These are phyloP conservation scores for Leccinum laetum DNA, from an alignment of 1,284 basidiomycete genomes.

Conservation along the genomic window DNA sequence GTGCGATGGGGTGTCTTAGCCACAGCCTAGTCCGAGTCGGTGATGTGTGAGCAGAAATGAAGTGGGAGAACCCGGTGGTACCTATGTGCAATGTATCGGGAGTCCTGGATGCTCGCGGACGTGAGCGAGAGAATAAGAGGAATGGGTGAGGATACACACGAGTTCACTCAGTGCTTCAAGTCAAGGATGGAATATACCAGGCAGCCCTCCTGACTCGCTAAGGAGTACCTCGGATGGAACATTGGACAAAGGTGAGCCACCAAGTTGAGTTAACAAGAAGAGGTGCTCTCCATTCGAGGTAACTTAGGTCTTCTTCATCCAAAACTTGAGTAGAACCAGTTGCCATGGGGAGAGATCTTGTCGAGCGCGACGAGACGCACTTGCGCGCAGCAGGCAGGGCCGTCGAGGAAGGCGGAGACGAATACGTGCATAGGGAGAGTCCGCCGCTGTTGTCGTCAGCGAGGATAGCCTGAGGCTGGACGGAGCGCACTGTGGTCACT, in stretches of 20 bases:
- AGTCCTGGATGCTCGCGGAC: not conserved
- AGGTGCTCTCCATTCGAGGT: conserved; percentile 84
- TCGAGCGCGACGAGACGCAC: too few relatives aligned
- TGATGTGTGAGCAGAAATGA: conserved; percentile 4
- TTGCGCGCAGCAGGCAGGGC: too few relatives aligned
- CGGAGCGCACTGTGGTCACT: too few relatives aligned
- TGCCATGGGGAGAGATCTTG: too few relatives aligned
- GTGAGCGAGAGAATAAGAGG: not conserved
- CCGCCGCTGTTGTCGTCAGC: too few relatives aligned
- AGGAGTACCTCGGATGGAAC: conserved; percentile 51
- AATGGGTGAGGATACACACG: conserved; percentile 35
- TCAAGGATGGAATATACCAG: conserved; percentile 77
- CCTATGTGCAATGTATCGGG: too few relatives aligned
- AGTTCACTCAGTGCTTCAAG: conserved; percentile 73
- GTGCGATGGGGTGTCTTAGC: conserved; percentile 57
- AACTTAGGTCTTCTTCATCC: conserved; percentile 83
- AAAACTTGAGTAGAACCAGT: conserved; percentile 32
- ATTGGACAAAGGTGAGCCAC: conserved; percentile 81
- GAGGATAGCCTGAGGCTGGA: too few relatives aligned
- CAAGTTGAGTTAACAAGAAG: conserved; percentile 94
- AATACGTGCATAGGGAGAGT: too few relatives aligned
- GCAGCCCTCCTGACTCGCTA: conserved; percentile 90
- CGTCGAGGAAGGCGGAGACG: too few relatives aligned
- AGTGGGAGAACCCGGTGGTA: not conserved
- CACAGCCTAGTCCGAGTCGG: conserved; percentile 50